Conservation (phyloP, 441 rosid genomes). For the Syzygium syzygioides region DNA sequence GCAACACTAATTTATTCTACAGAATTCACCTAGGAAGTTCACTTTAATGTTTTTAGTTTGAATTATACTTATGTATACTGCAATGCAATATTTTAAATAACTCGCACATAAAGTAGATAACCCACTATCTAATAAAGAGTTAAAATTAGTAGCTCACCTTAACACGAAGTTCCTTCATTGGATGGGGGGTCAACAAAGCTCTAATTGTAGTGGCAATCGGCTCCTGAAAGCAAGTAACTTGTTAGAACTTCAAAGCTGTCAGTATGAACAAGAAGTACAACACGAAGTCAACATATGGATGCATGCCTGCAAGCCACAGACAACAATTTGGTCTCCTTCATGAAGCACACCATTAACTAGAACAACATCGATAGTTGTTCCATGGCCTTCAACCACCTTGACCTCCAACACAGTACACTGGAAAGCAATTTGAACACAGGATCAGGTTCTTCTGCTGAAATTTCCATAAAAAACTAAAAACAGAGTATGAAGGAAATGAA, state of each 20-base stretch:
- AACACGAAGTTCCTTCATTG: conserved; percentile 95
- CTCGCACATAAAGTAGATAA: not conserved
- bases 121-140: not conserved
- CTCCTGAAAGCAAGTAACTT: conserved; percentile 43
- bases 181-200: conserved; percentile 92
- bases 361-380: conserved; percentile 95
- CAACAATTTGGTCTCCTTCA: conserved; percentile 97
- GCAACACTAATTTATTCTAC: not conserved
- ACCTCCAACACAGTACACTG: conserved; percentile 97
- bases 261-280: not conserved
- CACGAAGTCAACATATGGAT: not conserved
- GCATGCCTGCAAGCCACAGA: conserved; percentile 94
- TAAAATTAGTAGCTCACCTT: conserved; percentile 43
- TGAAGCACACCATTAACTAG: conserved; percentile 89
- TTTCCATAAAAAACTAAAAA: not conserved
- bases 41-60: not conserved
- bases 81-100: not conserved
- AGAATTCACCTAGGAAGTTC: not conserved
- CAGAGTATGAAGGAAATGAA: conserved; percentile 3
- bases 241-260: conserved; percentile 1
- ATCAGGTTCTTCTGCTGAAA: conserved; percentile 8
- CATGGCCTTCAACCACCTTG: conserved; percentile 90
- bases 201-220: conserved; percentile 84
- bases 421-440: conserved; percentile 18
- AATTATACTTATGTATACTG: not conserved